A percentile compares a stretch with the other conserved stretches of the same genome.
Conservation (phyloP, 176 grass and related monocot genomes). For the Zoysia japonica region DNA sequence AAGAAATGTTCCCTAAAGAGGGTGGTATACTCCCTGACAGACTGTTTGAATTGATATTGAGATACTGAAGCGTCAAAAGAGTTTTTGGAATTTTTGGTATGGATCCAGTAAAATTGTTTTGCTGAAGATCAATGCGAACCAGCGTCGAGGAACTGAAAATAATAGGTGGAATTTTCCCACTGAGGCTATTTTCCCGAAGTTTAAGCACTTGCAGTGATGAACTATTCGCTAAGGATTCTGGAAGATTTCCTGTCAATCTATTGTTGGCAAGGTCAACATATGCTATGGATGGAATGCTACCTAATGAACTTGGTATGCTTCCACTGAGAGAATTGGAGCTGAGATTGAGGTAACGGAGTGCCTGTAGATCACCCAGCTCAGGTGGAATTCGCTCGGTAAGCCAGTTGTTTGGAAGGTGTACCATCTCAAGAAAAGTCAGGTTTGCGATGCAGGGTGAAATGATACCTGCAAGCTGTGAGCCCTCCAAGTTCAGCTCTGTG, state of each 20-base stretch:
- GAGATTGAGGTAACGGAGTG: constrained; percentile 52
- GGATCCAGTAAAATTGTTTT: constrained; percentile 23
- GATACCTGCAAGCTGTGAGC: constrained; percentile 2
- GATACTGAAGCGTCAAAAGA: neutral
- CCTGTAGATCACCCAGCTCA: constrained; percentile 38
- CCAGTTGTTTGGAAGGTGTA: constrained; percentile 32
- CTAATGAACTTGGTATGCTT: constrained; percentile 42
- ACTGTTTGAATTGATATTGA: neutral
- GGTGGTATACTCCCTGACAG: constrained; percentile 28
- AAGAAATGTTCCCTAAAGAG: constrained; percentile 45
- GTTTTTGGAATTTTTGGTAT: constrained; percentile 10
- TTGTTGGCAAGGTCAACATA: constrained; percentile 32
- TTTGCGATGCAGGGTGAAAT: constrained; percentile 40
- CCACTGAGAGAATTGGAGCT: constrained; percentile 45
- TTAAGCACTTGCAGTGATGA: constrained; percentile 29
- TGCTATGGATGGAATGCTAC: constrained; percentile 26
- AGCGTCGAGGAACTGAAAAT: constrained; percentile 32
- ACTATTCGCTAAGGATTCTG: constrained; percentile 35
- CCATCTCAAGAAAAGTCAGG: constrained; percentile 29
- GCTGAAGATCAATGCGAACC: neutral
- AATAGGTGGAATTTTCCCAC: constrained; percentile 35
- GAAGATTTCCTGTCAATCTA: constrained; percentile 32
- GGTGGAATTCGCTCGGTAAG: constrained; percentile 38
- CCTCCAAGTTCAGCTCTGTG: constrained; percentile 24
- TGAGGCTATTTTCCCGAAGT: constrained; percentile 35